Base-by-base conservation (phyloP, 106 monocot genomes). In the Triglochin maritima region DNA sequence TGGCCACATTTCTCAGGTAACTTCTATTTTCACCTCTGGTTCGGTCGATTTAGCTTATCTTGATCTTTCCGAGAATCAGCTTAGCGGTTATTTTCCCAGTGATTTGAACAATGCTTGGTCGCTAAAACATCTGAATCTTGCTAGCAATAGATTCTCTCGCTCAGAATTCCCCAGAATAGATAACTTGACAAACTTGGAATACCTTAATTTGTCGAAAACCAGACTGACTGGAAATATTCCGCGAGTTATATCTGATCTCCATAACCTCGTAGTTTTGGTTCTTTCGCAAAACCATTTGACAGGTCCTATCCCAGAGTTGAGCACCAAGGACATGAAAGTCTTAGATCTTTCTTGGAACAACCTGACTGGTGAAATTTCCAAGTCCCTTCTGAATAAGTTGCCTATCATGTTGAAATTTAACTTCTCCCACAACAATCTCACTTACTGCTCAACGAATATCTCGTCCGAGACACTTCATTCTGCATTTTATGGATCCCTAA, bases 361-460 rank as follows among this genome's bases (percentile, higher is more conserved):
- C 73, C 81, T 93, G 49, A 86, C 83, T 1, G 84, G 93, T 29
- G 78, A 88, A 68, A 76, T 93, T 59, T 85, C 88, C 4, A 13
- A 46, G 46, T 17, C 74, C 0, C 59, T 93, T 54, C 78, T 71
- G 68, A 59, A 79, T 16, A 75, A 76, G 50, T 59, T 93, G 41
- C 70, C 69, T 12, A 49, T 6, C 4, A 73, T 89, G 79, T 55
- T 68, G 54, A 73, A 16, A 12, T 88, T 88, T 81, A 89, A 93
- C 61, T 86, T 93, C 64, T 88, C 93, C 45, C 80, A 84, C 81
- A 93, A 93, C 82, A 88, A 93, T 54, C 79, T 93, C 50, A 84
- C 86, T 4, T 64, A 86, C 46, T 93, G 93, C 58, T 76, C 72
- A 12, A 58, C 62, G 72, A 7, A 68, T 73, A 46, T 82, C 79